phyloP scores from a whole-genome alignment of 495 filamentous ascomycete genomes.

The Penicillium bovifimosum region DNA sequence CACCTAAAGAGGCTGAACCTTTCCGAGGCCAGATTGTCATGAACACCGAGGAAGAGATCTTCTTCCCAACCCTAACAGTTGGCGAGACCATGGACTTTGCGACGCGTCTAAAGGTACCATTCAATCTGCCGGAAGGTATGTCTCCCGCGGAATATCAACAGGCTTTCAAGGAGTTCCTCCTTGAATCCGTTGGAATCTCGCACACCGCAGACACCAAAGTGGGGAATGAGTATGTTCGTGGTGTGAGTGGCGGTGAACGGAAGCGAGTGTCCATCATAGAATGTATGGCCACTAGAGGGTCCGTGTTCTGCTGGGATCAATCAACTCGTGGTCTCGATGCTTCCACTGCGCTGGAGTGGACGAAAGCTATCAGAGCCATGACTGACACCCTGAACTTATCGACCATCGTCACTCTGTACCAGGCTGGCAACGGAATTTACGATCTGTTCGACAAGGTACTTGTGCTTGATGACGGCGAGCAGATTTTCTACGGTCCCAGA shows the following conservation, averaged over 20 bases:
- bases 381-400: constrained; percentile 43
- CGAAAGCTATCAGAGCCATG: constrained; percentile 43
- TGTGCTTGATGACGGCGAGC: constrained; percentile 58
- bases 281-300: constrained; percentile 54
- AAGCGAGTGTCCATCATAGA: constrained; percentile 67
- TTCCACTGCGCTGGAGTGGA: constrained; percentile 53
- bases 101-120: constrained; percentile 35
- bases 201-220: constrained; percentile 79
- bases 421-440: constrained; percentile 60
- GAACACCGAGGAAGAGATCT: constrained; percentile 63
- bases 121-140: constrained; percentile 25
- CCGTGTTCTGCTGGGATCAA: constrained; percentile 60
- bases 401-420: constrained; percentile 51
- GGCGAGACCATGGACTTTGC: constrained; percentile 69
- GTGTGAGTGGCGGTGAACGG: constrained; percentile 81
- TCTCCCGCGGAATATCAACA: constrained; percentile 46
- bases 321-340: constrained; percentile 57
- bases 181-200: constrained; percentile 67
- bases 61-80: constrained; percentile 66
- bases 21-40: constrained; percentile 72
- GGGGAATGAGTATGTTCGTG: constrained; percentile 71
- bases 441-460: constrained; percentile 63
- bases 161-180: constrained; percentile 58
- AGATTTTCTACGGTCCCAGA: constrained; percentile 56
- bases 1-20: constrained; percentile 47